Evolutionary conservation across 208 protist genomes (phyloP).

Genomic region (Phytomonas sp.): DNA sequence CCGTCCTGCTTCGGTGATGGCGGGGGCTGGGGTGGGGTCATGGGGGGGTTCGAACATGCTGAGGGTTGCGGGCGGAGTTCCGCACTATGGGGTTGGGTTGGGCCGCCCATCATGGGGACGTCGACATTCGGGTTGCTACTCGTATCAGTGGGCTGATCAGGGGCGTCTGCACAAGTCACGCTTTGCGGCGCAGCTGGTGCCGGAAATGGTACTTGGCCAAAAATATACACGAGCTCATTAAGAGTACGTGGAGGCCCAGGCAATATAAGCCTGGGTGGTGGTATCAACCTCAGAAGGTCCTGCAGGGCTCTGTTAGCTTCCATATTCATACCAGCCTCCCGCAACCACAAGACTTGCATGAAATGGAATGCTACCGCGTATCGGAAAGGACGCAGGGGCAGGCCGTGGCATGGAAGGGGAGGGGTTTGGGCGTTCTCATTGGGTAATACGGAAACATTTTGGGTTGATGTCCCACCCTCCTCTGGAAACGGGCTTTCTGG

Average conservation of each 20-base stretch:
- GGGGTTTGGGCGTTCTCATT: not conserved
- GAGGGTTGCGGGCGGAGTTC: not conserved
- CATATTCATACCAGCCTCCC: constrained; percentile 39
- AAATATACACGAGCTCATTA: constrained; percentile 39
- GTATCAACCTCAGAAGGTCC: constrained; percentile 10
- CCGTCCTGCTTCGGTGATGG: not conserved
- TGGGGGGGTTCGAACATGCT: not conserved
- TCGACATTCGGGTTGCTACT: not conserved
- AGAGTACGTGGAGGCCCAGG: constrained; percentile 24
- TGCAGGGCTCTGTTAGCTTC: constrained; percentile 21
- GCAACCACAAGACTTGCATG: constrained; percentile 69
- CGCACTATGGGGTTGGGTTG: not conserved
- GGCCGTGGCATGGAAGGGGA: constrained; percentile 29
- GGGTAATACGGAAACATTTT: no score
- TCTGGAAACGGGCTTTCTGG: not conserved
- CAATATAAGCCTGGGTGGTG: constrained; percentile 20
- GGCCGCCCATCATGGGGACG: not conserved
- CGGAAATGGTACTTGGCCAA: constrained; percentile 19
- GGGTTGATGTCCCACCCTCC: not conserved
- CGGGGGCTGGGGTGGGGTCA: not conserved
- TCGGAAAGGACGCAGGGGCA: constrained; percentile 28
- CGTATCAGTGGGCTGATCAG: not conserved
- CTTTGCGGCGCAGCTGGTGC: not conserved
- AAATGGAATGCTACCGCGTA: constrained; percentile 38
- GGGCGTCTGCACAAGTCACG: not conserved